Conservation (phyloP, 805 yeast species). For the Yarrowia deformans region DNA sequence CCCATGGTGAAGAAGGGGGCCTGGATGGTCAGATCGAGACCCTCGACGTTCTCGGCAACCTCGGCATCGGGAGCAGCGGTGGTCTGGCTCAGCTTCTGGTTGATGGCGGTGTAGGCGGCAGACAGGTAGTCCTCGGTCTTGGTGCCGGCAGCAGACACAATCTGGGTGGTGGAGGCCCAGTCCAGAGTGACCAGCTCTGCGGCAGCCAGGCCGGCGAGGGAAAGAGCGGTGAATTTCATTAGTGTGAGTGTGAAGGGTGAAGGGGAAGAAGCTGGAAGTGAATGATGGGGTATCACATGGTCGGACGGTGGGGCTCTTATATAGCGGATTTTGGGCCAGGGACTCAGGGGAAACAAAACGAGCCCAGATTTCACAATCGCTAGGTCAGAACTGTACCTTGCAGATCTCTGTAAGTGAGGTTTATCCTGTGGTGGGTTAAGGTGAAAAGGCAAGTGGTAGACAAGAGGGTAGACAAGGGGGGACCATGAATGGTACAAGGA, state of each 20-base stretch:
- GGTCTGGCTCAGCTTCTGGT: constrained; percentile 14
- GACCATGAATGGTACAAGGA: too few species aligned
- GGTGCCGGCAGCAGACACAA: constrained; percentile 6
- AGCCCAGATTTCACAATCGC: constrained; percentile 5
- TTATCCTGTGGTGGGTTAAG: constrained; percentile 6
- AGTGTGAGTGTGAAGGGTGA: constrained; percentile 9
- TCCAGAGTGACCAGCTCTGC: constrained; percentile 32
- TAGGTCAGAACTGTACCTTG: constrained; percentile 11
- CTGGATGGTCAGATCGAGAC: constrained; percentile 22
- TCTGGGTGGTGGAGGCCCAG: constrained; percentile 24
- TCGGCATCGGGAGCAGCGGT: constrained; percentile 32
- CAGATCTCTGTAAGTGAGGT: constrained; percentile 1
- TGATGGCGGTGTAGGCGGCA: constrained; percentile 29
- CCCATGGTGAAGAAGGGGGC: constrained; percentile 33
- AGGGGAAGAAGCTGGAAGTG: constrained; percentile 8
- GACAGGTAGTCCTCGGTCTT: constrained; percentile 15
- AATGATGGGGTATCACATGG: neutral
- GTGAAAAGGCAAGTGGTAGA: neutral
- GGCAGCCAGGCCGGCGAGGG: constrained; percentile 5
- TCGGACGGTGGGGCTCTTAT: constrained; percentile 3
- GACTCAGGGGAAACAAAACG: neutral
- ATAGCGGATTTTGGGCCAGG: neutral
- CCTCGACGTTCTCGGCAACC: constrained; percentile 13
- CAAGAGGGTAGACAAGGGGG: neutral
- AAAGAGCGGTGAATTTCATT: constrained; percentile 35